A percentile compares a stretch with the other conserved stretches of the same genome.
Evolutionary conservation across 441 rosid species (phyloP).

Genomic region (Eruca vesicaria): DNA sequence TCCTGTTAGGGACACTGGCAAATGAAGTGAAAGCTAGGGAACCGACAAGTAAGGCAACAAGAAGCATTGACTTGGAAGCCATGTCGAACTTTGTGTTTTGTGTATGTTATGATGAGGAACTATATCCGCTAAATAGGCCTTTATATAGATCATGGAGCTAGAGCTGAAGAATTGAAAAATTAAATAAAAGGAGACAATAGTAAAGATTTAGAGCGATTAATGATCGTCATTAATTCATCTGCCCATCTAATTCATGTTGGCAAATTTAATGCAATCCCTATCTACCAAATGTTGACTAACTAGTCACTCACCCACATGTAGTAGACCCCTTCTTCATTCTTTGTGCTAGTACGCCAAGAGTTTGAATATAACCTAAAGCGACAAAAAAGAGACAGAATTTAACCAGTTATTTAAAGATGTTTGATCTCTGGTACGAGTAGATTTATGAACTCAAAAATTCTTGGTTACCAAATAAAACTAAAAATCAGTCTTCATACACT

Average conservation of each 20-base stretch:
- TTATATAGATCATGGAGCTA: conserved; percentile 26
- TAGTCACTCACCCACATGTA: conserved; percentile 33
- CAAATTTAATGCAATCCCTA: conserved; percentile 34
- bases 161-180: background rate
- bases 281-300: conserved; percentile 28
- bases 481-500: background rate
- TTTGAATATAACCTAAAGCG: background rate
- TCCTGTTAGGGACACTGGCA: conserved; percentile 33
- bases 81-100: conserved; percentile 25
- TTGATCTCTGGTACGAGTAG: background rate
- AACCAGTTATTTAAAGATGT: background rate
- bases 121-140: conserved; percentile 16
- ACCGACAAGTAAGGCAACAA: conserved; percentile 35
- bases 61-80: conserved; percentile 36
- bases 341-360: background rate
- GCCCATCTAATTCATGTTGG: conserved; percentile 35
- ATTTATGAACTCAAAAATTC: background rate
- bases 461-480: background rate
- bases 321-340: conserved; percentile 31
- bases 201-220: conserved; percentile 2
- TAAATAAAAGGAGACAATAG: background rate
- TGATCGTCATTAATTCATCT: conserved; percentile 30
- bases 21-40: conserved; percentile 35
- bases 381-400: background rate
- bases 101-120: conserved; percentile 29